Evolutionary conservation across 140 eudicot genomes (phyloP), one percentile per base, ranked within the genome.

Genomic region (Flaveria floridana): DNA sequence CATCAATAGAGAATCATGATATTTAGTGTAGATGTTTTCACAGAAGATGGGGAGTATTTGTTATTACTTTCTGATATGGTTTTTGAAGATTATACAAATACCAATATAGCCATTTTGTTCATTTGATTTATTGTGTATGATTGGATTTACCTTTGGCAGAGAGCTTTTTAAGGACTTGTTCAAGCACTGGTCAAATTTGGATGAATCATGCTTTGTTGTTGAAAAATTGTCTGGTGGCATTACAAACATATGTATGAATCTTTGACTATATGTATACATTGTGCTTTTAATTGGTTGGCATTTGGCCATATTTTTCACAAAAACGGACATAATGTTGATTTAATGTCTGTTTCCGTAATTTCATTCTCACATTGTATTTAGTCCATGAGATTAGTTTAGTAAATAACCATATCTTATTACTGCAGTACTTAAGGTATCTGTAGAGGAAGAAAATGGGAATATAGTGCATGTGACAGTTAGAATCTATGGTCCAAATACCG

Each of bases 401-500:
- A 23, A 66, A 59, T 53, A 44, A 39, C 75, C 53, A 7, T 28
- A 18, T n/a, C 66, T 42, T 61, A 19, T 81, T 51, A 26, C 83
- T 78, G 82, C 87, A 92, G 98, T 92, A 65, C 83, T 89, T 59
- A 92, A 84, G 95, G 92, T 92, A 47, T 86, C 96, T 14, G 84
- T 89, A 20, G 79, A 71, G 51, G 95, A 89, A 77, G 86, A 81
- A 23, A 82, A 82, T 52, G 88, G 91, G 42, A 86, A 67, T 30
- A 73, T n/a, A 48, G 87, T 81, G 59, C 68, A 70, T 74, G 47
- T 83, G 73, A 89, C 98, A 10, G 90, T 92, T 53, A 83, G 96
- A 78, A 72, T 92, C 72, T 89, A 87, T 76, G 98, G 96, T 65
- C 98, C 98, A 81, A 92, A 92, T 79, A 92, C 96, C 18, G 98